These are phyloP conservation scores for Shiraia sp. DNA, from an alignment of 2,329 filamentous ascomycete genomes.

Conservation along the genomic window DNA sequence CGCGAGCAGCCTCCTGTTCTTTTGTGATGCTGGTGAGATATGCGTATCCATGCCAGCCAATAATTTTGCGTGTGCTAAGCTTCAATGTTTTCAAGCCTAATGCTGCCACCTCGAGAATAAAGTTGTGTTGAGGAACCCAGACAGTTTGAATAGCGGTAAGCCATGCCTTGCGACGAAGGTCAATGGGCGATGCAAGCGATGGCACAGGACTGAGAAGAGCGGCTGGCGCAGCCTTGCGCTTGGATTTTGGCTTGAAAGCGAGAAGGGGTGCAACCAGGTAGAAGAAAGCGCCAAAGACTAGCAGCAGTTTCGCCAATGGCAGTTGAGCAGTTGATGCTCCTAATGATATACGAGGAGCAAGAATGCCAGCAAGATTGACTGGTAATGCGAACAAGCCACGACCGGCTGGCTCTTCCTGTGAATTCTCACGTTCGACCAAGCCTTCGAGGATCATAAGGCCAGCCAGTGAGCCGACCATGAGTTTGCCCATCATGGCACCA, in stretches of 20 bases:
- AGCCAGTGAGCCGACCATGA: slow-evolving; percentile 91
- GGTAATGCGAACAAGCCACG: slow-evolving; percentile 51
- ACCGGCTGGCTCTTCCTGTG: slow-evolving; percentile 49
- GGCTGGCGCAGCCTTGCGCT: slow-evolving; percentile 49
- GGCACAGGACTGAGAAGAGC: slow-evolving; percentile 58
- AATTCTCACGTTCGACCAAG: slow-evolving; percentile 65
- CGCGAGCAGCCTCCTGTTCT: slow-evolving; percentile 81
- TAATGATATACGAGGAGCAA: slow-evolving; percentile 39
- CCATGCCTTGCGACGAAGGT: slow-evolving; percentile 87
- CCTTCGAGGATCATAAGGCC: slow-evolving; percentile 92
- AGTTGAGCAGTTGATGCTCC: slow-evolving; percentile 38
- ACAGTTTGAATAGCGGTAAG: slow-evolving; percentile 90
- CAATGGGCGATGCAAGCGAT: slow-evolving; percentile 78
- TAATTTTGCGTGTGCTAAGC: slow-evolving; percentile 75
- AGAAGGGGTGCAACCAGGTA: slow-evolving; percentile 63
- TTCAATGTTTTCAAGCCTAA: slow-evolving; percentile 80
- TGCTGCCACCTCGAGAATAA: slow-evolving; percentile 82
- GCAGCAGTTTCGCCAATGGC: slow-evolving; percentile 55
- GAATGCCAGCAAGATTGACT: slow-evolving; percentile 33
- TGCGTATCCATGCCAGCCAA: slow-evolving; percentile 78
- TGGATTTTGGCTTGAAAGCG: slow-evolving; percentile 60
- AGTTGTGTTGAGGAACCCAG: slow-evolving; percentile 85
- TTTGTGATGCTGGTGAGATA: slow-evolving; percentile 77
- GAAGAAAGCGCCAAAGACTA: slow-evolving; percentile 57
- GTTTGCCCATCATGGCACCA: slow-evolving; percentile 65